Evolutionary conservation across 306 rosid genomes (phyloP).

Genomic region (Astragalus glycyphyllos): DNA sequence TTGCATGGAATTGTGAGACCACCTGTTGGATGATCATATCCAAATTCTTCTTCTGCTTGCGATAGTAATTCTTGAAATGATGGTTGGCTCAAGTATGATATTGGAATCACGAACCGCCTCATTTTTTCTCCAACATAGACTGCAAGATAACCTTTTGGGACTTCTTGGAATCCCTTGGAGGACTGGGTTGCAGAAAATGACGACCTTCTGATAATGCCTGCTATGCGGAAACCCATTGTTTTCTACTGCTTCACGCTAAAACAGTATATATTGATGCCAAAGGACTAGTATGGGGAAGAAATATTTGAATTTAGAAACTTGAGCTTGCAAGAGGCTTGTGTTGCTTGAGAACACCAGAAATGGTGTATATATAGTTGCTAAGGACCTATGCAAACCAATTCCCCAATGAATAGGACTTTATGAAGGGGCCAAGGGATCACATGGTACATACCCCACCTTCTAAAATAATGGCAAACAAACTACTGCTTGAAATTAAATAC

Average conservation of each 20-base stretch:
- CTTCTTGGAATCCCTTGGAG: slow-evolving; percentile 1
- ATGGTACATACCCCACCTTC: slow-evolving; percentile 28
- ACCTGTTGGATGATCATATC: slow-evolving; percentile 47
- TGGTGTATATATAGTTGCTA: slow-evolving; percentile 37
- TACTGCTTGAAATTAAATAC: not conserved
- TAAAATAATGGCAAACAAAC: slow-evolving; percentile 9
- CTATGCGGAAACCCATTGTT: slow-evolving; percentile 45
- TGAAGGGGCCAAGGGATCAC: slow-evolving; percentile 19
- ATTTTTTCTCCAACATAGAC: slow-evolving; percentile 35
- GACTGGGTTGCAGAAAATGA: slow-evolving; percentile 30
- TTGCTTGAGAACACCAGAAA: slow-evolving; percentile 22
- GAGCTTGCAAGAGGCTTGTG: slow-evolving; percentile 18
- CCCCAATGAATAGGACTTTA: not conserved
- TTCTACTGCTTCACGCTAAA: not conserved
- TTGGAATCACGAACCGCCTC: slow-evolving; percentile 36
- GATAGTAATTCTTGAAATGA: slow-evolving; percentile 41
- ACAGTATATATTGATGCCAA: not conserved
- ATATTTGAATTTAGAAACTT: slow-evolving; percentile 16
- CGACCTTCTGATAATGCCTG: slow-evolving; percentile 28
- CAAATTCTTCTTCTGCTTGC: slow-evolving; percentile 41
- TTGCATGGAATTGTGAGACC: slow-evolving; percentile 50
- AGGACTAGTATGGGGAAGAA: slow-evolving; percentile 25
- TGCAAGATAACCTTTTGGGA: slow-evolving; percentile 53
- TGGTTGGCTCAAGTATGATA: slow-evolving; percentile 39
- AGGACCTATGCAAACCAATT: not conserved